Evolutionary conservation across 257 asterid species (phyloP).

Genomic region (Solanum pennellii): DNA sequence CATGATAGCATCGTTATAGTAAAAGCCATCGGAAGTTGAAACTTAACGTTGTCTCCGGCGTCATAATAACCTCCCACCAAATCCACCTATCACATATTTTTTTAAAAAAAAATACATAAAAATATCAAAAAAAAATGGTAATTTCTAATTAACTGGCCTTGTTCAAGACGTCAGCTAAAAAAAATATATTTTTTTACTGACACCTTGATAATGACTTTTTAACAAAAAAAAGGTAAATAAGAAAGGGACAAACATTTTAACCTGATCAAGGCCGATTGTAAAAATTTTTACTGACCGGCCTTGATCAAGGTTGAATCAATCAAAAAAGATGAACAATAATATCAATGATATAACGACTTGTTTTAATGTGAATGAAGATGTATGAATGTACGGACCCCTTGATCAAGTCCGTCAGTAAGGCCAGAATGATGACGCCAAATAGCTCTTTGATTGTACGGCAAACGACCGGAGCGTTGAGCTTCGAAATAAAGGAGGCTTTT

Average conservation of each 20-base stretch:
- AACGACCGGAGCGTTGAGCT: conserved; percentile 90
- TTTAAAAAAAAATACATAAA: background rate
- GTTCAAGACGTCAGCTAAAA: background rate
- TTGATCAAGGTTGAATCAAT: background rate
- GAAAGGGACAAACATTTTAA: too few relatives aligned
- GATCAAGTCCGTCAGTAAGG: conserved; percentile 85
- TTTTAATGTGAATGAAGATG: too few relatives aligned
- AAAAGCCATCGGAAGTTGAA: conserved; percentile 87
- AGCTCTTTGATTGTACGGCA: conserved; percentile 72
- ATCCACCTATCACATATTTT: conserved; percentile 41
- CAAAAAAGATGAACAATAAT: too few relatives aligned
- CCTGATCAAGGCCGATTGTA: background rate
- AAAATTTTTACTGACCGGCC: background rate
- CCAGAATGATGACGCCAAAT: conserved; percentile 93
- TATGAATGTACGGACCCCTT: conserved; percentile 40
- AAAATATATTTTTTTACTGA: too few relatives aligned
- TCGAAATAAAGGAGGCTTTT: conserved; percentile 87
- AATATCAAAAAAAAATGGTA: background rate
- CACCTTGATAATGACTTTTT: background rate
- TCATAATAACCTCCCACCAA: conserved; percentile 92
- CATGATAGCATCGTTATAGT: conserved; percentile 75
- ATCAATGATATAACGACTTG: too few relatives aligned
- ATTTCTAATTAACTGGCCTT: background rate
- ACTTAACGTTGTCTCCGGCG: conserved; percentile 85
- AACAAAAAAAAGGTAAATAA: background rate